Evolutionary conservation across 2,329 filamentous ascomycete species (phyloP), one percentile per base, ranked within the genome.

Genomic region (Furcasterigmium sp.): DNA sequence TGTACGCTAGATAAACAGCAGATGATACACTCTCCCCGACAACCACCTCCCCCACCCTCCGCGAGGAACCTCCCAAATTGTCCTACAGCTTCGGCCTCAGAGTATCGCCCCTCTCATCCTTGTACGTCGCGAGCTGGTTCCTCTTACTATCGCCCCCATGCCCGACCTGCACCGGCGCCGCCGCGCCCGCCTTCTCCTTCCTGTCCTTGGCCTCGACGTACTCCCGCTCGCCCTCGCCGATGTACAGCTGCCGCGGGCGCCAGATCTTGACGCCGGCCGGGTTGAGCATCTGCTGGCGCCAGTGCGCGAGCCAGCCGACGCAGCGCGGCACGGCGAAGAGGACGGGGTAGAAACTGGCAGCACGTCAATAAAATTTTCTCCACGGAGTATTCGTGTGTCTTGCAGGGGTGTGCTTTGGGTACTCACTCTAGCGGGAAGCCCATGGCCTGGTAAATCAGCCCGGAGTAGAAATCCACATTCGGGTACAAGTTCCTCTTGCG

Each of bases 381-480:
- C n/a, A n/a, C n/a, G n/a, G n/a, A n/a, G n/a, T n/a, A n/a, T n/a
- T n/a, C n/a, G n/a, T n/a, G n/a, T n/a, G n/a, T n/a, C n/a, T n/a
- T n/a, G n/a, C n/a, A n/a, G n/a, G n/a, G n/a, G n/a, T 8, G 11
- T 26, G 30, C 3, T 14, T 17, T 20, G 36, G 36, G 3, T 18
- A 56, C 57, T 26, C 47, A 59, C 57, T 75, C 71, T 0, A 75
- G 62, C 21, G 71, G 71, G 58, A 75, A 75, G 10, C 71, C 71
- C 67, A 75, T 72, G 23, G 71, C 70, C 47, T 74, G 72, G 54
- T 75, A 75, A 50, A 75, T 74, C 21, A 75, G 55, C 1, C 71
- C 71, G 4, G 67, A 71, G 62, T 73, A 75, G 53, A 74, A 75
- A 55, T 75, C 71, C 4, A 75, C 71, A 45, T 74, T 75, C 30